phyloP scores from a whole-genome alignment of 805 yeast species.

The Candida krabiensis region DNA sequence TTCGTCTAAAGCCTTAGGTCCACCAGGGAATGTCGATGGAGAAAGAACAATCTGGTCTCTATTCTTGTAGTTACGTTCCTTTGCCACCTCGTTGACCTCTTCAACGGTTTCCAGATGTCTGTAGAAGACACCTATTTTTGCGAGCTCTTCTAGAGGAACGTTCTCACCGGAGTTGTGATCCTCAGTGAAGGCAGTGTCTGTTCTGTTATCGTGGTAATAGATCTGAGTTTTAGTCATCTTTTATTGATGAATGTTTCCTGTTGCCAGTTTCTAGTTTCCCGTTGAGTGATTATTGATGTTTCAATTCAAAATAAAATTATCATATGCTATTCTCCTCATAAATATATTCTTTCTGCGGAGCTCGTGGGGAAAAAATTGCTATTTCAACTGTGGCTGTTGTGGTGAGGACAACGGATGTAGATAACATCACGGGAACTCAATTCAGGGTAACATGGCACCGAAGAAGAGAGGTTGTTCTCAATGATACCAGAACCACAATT shows the following conservation, averaged over 20 bases:
- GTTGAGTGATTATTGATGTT: too few species aligned
- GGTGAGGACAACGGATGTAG: too few species aligned
- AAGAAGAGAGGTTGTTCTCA: too few species aligned
- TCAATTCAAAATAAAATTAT: too few species aligned
- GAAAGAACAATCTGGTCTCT: slow-evolving; percentile 70
- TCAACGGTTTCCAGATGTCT: slow-evolving; percentile 48
- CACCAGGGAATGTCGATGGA: slow-evolving; percentile 59
- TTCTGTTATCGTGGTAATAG: slow-evolving; percentile 66
- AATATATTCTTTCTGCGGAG: too few species aligned
- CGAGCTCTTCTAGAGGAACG: slow-evolving; percentile 52
- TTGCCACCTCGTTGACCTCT: slow-evolving; percentile 66
- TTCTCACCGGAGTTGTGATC: slow-evolving; percentile 69
- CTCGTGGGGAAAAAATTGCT: too few species aligned
- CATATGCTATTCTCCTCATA: too few species aligned
- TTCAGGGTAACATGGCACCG: too few species aligned
- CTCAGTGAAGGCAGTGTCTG: slow-evolving; percentile 58
- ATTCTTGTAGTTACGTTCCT: slow-evolving; percentile 71
- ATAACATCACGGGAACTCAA: too few species aligned
- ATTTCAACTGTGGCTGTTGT: too few species aligned
- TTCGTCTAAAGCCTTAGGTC: slow-evolving; percentile 55
- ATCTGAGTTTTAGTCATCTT: slow-evolving; percentile 22
- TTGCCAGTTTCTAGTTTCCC: too few species aligned
- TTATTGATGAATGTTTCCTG: slow-evolving; percentile 5
- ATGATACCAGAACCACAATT: too few species aligned
- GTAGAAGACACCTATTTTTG: slow-evolving; percentile 68